Percentiles rank a stretch among this genome's conserved stretches.
These are phyloP conservation scores for Xylaria bambusicola DNA, from an alignment of 495 filamentous ascomycete genomes.

Conservation along the genomic window DNA sequence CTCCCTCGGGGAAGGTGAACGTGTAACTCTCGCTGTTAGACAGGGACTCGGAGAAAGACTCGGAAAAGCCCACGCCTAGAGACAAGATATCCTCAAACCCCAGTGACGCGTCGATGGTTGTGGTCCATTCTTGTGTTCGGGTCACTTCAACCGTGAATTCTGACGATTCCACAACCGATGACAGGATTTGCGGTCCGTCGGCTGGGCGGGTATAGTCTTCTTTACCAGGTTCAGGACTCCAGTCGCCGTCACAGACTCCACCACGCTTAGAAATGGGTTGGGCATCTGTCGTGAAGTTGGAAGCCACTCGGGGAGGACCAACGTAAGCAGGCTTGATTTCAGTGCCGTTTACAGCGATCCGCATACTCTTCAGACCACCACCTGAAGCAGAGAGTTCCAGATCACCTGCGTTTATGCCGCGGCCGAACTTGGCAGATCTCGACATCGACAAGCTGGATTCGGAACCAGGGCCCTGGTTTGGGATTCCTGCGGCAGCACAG, in stretches of 20 bases:
- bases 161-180: background rate
- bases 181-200: background rate
- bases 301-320: background rate
- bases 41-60: no score
- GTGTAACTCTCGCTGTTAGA: no score
- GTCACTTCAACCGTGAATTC: no score
- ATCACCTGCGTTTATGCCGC: no score
- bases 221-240: background rate
- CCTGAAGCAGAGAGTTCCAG: background rate
- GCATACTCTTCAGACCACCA: background rate
- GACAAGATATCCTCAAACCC: no score
- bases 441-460: no score
- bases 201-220: background rate
- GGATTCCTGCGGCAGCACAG: background rate
- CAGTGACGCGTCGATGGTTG: no score
- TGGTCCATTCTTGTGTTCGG: no score
- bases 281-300: background rate
- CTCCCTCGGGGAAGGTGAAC: no score
- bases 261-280: background rate
- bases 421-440: no score
- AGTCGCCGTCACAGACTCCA: background rate
- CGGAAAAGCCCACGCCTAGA: no score
- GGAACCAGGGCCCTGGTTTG: background rate
- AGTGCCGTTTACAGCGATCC: background rate
- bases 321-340: background rate